Evolutionary conservation across 768 basidiomycete species (phyloP).

Genomic region (Leucosporidium creatinivorum): DNA sequence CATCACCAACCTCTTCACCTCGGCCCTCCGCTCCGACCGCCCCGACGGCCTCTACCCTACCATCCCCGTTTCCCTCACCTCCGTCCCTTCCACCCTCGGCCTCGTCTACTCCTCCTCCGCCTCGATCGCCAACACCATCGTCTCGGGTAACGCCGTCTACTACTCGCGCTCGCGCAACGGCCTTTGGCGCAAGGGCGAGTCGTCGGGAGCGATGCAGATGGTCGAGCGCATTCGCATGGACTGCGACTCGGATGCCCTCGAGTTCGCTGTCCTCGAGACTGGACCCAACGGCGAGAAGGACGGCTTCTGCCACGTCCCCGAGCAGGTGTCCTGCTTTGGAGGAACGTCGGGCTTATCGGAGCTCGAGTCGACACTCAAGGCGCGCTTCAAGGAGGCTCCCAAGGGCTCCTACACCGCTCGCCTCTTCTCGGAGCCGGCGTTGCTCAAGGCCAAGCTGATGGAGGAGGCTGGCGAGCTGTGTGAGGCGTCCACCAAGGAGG

Average conservation of each 20-base stretch:
- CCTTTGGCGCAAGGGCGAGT: constrained; percentile 94
- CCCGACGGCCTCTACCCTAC: constrained; percentile 90
- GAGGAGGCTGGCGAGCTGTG: constrained; percentile 99
- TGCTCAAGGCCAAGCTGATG: constrained; percentile 90
- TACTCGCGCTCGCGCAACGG: constrained; percentile 86
- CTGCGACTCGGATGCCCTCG: constrained; percentile 86
- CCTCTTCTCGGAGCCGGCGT: constrained; percentile 68
- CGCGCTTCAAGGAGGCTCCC: constrained; percentile 67
- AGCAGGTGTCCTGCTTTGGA: constrained; percentile 79
- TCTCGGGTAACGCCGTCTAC: constrained; percentile 85
- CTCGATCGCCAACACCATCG: constrained; percentile 77
- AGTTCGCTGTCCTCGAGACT: constrained; percentile 71
- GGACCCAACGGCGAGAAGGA: constrained; percentile 32
- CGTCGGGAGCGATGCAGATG: constrained; percentile 86
- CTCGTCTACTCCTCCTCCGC: constrained; percentile 89
- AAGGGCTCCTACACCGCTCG: constrained; percentile 85
- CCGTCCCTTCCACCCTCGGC: constrained; percentile 52
- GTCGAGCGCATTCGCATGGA: constrained; percentile 66
- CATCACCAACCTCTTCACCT: constrained; percentile 76
- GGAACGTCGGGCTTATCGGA: constrained; percentile 66
- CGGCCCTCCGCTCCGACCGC: constrained; percentile 73
- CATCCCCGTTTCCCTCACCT: constrained; percentile 60
- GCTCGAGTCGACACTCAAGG: constrained; percentile 68
- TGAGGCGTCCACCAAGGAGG: constrained; percentile 58
- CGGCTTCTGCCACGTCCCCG: constrained; percentile 52